Evolutionary conservation across 805 yeast genomes (phyloP).

Genomic region (Wilhelminamyces savonicus): DNA sequence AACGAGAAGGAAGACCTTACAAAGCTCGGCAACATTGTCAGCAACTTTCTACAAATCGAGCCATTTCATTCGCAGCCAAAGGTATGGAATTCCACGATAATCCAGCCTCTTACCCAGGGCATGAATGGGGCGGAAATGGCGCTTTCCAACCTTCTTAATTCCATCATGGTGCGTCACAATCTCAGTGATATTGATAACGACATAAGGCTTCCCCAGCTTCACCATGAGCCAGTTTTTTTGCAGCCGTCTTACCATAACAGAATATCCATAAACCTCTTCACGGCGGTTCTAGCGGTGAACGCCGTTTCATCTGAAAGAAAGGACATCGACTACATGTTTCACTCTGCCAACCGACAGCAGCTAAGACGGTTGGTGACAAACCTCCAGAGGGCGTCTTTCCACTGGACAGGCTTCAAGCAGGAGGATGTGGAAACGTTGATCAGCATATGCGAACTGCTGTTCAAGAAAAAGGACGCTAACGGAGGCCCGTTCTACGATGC

Average conservation of each 20-base stretch:
- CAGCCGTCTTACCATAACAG: conserved; percentile 59
- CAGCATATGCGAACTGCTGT: conserved; percentile 39
- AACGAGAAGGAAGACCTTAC: conserved; percentile 47
- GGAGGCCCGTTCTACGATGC: conserved; percentile 19
- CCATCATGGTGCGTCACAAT: conserved; percentile 52
- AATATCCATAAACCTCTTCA: conserved; percentile 55
- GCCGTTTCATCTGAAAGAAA: conserved; percentile 67
- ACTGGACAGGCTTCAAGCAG: conserved; percentile 68
- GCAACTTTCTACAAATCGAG: conserved; percentile 49
- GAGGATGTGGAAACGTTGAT: conserved; percentile 51
- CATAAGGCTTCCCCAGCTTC: conserved; percentile 50
- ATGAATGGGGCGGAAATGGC: conserved; percentile 36
- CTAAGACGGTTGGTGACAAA: conserved; percentile 53
- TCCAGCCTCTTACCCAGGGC: conserved; percentile 41
- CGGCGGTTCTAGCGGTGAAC: conserved; percentile 63
- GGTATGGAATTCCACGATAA: conserved; percentile 41
- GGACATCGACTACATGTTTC: conserved; percentile 68
- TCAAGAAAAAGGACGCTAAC: conserved; percentile 27
- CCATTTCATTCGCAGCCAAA: conserved; percentile 48
- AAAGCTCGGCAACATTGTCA: conserved; percentile 46
- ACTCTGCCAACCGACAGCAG: conserved; percentile 49
- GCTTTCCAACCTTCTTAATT: conserved; percentile 35
- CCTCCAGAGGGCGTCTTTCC: conserved; percentile 60
- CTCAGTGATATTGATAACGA: conserved; percentile 50
- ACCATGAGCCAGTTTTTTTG: conserved; percentile 52